phyloP scores from a whole-genome alignment of 805 yeast genomes.

The Cyberlindnera mississippiensis region DNA sequence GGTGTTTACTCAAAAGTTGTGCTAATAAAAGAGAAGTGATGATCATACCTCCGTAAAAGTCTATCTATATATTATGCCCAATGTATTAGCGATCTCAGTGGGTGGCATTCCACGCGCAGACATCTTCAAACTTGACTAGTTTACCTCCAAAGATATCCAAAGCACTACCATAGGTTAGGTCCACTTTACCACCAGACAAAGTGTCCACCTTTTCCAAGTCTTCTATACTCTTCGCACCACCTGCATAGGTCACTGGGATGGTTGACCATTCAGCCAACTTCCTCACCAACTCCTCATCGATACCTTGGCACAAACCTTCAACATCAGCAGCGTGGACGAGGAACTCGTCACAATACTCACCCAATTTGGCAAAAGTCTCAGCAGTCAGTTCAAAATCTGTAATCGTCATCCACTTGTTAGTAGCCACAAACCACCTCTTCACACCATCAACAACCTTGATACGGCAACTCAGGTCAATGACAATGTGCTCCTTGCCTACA shows the following conservation, averaged over 20 bases:
- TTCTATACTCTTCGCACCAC: constrained; percentile 77
- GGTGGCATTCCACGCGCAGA: constrained; percentile 67
- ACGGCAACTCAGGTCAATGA: constrained; percentile 88
- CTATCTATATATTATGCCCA: too few relatives aligned
- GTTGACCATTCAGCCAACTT: constrained; percentile 75
- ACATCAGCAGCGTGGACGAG: constrained; percentile 98
- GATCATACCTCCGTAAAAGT: too few relatives aligned
- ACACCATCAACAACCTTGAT: constrained; percentile 27
- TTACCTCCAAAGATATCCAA: constrained; percentile 93
- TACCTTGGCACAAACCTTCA: constrained; percentile 92
- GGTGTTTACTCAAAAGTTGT: too few relatives aligned
- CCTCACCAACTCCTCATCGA: constrained; percentile 73
- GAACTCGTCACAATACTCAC: constrained; percentile 76
- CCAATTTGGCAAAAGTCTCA: constrained; percentile 50
- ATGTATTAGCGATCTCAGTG: too few relatives aligned
- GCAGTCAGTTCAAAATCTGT: constrained; percentile 58
- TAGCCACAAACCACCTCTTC: constrained; percentile 83
- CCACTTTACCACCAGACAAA: constrained; percentile 79
- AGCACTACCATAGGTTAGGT: constrained; percentile 89
- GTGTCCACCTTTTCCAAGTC: constrained; percentile 66
- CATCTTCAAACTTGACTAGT: constrained; percentile 70
- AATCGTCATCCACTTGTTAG: constrained; percentile 94
- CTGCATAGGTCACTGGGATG: constrained; percentile 88
- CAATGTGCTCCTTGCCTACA: constrained; percentile 67
- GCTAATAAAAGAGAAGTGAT: too few relatives aligned